phyloP scores from a whole-genome alignment of 2,329 filamentous ascomycete genomes.

The Emmonsiellopsis sp. region DNA sequence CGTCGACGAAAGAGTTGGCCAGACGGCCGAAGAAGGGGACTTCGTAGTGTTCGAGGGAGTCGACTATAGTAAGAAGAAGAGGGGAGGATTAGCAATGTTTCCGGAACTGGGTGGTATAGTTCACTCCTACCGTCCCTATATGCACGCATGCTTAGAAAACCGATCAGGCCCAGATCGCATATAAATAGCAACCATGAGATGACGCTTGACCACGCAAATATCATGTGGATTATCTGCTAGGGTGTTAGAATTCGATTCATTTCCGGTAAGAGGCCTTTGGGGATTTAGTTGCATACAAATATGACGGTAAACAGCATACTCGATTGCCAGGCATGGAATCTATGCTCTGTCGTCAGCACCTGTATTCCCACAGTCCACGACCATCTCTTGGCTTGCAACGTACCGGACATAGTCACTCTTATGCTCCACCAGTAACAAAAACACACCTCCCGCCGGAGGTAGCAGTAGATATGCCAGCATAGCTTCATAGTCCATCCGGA shows the following conservation, averaged over 20 bases:
- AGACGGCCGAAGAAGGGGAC: slow-evolving; percentile 77
- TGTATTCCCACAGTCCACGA: not conserved
- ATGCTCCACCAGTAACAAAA: slow-evolving; percentile 77
- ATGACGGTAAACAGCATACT: slow-evolving; percentile 68
- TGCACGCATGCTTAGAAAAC: slow-evolving; percentile 65
- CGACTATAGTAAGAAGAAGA: slow-evolving; percentile 35
- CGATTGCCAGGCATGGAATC: slow-evolving; percentile 95
- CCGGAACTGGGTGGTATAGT: not conserved
- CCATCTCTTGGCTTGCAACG: slow-evolving; percentile 11
- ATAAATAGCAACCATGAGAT: slow-evolving; percentile 77
- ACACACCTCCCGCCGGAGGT: slow-evolving; percentile 75
- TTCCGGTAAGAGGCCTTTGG: not conserved
- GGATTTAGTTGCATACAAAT: slow-evolving; percentile 35
- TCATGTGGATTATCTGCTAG: slow-evolving; percentile 63
- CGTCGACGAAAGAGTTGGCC: slow-evolving; percentile 82
- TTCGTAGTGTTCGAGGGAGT: slow-evolving; percentile 63
- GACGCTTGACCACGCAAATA: slow-evolving; percentile 77
- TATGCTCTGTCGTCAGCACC: slow-evolving; percentile 26
- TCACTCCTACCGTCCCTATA: slow-evolving; percentile 67
- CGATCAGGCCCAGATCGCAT: slow-evolving; percentile 66
- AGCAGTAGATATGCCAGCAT: slow-evolving; percentile 78
- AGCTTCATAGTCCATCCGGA: slow-evolving; percentile 83
- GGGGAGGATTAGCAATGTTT: slow-evolving; percentile 1
- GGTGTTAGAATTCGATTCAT: slow-evolving; percentile 5
- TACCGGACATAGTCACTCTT: slow-evolving; percentile 96